Base-by-base conservation (phyloP, 1,139 yeast species). In the Protomyces arabidopsidicola region DNA sequence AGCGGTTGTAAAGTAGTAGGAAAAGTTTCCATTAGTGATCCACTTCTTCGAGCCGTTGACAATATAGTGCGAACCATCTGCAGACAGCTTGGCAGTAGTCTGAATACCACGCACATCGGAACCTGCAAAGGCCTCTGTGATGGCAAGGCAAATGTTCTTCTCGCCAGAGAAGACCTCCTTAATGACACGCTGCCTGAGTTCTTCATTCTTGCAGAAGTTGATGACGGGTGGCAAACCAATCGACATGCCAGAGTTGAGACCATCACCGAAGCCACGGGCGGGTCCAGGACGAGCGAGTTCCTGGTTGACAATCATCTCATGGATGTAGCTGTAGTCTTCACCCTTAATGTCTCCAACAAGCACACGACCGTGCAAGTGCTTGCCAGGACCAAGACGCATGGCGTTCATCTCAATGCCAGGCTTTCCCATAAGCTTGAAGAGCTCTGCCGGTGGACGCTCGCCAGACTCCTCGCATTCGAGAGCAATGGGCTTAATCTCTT, bases 311-410 rank as follows among this genome's bases (percentile, higher is more conserved):
- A 87, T 88, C 75, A 89, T 81, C 78, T 89, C 88, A 74, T 85
- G 87, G 96, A 96, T 89, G 63, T 88, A 93, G 78, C 88, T 95
- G 96, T 96, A 89, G 67, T 80, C 77, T 68, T 89, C 95, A 62
- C 96, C 96, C 77, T 89, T 96, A 55, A 81, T 75, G 59, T 88
- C 82, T 69, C 87, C 78, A 75, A 88, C 82, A 55, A 96, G 95
- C 77, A 88, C 88, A 38, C 31, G 52, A 39, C 57, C 63, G 39
- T 57, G 55, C 71, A 89, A 80, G 60, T 84, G 88, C 72, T 88
- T 80, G 64, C 76, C 69, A 18, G 76, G 69, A 71, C 83, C 87
- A 63, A 85, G 71, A 64, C 61, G 72, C 71, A 60, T 57, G 63
- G 34, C 75, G 69, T 31, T 76, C 70, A 69, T 71, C 74, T 48